Conservation (phyloP, 1,284 basidiomycete genomes). For the Tylopilus orsonianus region DNA sequence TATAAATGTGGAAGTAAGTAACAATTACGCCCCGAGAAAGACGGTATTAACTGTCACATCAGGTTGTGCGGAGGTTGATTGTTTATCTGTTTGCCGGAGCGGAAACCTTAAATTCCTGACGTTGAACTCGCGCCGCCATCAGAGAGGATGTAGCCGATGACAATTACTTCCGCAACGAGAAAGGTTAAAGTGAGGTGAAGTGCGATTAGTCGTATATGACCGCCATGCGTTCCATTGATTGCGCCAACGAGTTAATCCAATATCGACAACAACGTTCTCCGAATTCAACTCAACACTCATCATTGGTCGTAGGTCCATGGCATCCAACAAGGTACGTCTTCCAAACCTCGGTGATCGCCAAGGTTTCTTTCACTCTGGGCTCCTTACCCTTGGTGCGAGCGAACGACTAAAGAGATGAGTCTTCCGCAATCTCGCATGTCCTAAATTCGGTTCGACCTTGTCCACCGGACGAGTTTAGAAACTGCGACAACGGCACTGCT, state of each 20-base stretch:
- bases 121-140: neutral
- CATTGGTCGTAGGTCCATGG: constrained; percentile 77
- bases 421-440: neutral
- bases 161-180: too few species aligned
- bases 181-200: too few species aligned
- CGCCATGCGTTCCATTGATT: too few species aligned
- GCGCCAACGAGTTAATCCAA: too few species aligned
- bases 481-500: constrained; percentile 83
- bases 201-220: too few species aligned
- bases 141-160: neutral
- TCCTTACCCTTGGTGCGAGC: constrained; percentile 58
- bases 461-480: constrained; percentile 71
- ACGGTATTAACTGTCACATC: constrained; percentile 6
- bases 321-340: constrained; percentile 68
- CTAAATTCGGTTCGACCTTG: neutral
- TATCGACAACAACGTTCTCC: constrained; percentile 1
- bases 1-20: constrained; percentile 64
- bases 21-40: neutral
- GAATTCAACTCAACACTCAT: constrained; percentile 54
- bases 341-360: neutral
- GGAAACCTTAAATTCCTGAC: neutral
- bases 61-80: constrained; percentile 31
- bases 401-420: constrained; percentile 67
- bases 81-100: constrained; percentile 25
- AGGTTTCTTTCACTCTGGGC: neutral